A percentile compares a stretch with the other conserved stretches of the same genome.
Conservation (phyloP, 169 alveolate genomes). For the Cardiosporidium cionae region DNA sequence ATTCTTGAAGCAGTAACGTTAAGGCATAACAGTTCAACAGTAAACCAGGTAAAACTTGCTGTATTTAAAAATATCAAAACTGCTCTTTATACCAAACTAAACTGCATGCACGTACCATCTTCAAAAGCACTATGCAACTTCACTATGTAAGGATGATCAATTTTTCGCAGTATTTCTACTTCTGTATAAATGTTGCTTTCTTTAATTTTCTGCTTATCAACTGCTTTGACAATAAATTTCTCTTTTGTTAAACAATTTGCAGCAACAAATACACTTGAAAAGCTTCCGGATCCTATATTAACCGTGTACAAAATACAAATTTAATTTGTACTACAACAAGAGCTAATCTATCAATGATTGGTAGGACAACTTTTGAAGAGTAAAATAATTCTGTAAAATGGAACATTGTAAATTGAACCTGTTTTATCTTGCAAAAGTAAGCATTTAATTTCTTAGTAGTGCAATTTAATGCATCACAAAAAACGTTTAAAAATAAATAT, state of each 20-base stretch:
- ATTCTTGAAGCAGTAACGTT: too few relatives aligned
- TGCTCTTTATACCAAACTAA: too few relatives aligned
- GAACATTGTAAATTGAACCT: too few relatives aligned
- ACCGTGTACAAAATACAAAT: not conserved
- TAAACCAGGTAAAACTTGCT: too few relatives aligned
- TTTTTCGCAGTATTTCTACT: slow-evolving; percentile 57
- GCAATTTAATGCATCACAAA: not conserved
- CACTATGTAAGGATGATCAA: slow-evolving; percentile 63
- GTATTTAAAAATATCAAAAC: not conserved
- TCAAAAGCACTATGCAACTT: slow-evolving; percentile 64
- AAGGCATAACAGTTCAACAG: too few relatives aligned
- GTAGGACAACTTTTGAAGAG: too few relatives aligned
- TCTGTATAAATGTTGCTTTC: slow-evolving; percentile 55
- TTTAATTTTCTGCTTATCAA: slow-evolving; percentile 32
- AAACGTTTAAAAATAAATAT: not conserved
- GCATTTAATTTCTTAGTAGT: not conserved
- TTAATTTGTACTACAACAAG: not conserved
- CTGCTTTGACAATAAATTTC: slow-evolving; percentile 42
- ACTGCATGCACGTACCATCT: slow-evolving; percentile 37
- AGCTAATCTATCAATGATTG: too few relatives aligned
- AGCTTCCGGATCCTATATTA: not conserved
- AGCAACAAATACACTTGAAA: not conserved
- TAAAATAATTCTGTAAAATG: too few relatives aligned
- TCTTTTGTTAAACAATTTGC: slow-evolving; percentile 33
- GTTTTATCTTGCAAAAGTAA: too few relatives aligned